Percentiles rank a stretch among this genome's conserved stretches.
phyloP scores from a whole-genome alignment of 2,329 filamentous ascomycete genomes.

The Orbilia javanica region DNA sequence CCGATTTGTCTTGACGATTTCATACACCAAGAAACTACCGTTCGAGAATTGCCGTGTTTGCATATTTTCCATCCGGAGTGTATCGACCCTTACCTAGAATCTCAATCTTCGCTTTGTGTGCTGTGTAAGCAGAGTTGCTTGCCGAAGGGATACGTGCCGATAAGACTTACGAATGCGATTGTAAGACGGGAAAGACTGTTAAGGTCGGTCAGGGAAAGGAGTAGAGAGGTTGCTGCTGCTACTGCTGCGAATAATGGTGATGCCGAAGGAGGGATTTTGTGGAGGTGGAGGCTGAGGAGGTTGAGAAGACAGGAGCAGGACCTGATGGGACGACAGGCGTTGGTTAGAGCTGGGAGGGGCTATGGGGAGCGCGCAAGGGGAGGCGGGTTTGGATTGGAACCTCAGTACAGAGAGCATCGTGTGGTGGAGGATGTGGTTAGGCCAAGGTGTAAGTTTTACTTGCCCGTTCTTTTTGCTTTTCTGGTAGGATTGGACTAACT shows the following conservation, averaged over 20 bases:
- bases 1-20: slow-evolving; percentile 92
- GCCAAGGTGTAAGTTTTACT: slow-evolving; percentile 50
- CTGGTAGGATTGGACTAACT: not conserved
- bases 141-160: slow-evolving; percentile 75
- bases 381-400: slow-evolving; percentile 9
- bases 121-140: slow-evolving; percentile 88
- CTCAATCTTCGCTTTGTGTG: slow-evolving; percentile 87
- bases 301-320: slow-evolving; percentile 52
- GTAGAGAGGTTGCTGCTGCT: slow-evolving; percentile 18
- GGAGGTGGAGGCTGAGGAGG: slow-evolving; percentile 46
- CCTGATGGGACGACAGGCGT: slow-evolving; percentile 44
- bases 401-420: slow-evolving; percentile 19
- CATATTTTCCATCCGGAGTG: slow-evolving; percentile 96
- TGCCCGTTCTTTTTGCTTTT: not conserved
- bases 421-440: slow-evolving; percentile 46
- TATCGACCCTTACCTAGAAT: slow-evolving; percentile 84
- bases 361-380: slow-evolving; percentile 22
- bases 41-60: slow-evolving; percentile 87
- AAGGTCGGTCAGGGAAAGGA: slow-evolving; percentile 71
- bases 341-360: slow-evolving; percentile 32
- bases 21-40: slow-evolving; percentile 75
- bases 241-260: not conserved
- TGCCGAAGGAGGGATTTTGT: slow-evolving; percentile 32
- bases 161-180: slow-evolving; percentile 83
- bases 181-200: slow-evolving; percentile 82